These are phyloP conservation scores for Akebia trifoliata DNA, from an alignment of 164 flowering plant genomes.

Conservation along the genomic window DNA sequence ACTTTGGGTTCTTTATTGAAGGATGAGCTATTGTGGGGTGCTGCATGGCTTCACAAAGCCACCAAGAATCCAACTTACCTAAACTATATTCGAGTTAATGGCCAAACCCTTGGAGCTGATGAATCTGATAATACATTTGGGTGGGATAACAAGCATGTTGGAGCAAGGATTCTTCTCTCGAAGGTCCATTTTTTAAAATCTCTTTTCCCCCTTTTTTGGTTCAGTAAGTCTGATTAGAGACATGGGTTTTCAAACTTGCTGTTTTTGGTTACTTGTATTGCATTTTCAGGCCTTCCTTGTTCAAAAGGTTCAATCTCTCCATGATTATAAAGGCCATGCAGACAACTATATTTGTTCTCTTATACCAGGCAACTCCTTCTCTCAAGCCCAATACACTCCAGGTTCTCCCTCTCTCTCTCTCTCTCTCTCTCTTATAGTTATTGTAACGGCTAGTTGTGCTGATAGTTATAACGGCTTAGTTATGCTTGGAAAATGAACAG, in stretches of 20 bases:
- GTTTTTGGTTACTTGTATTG: background rate
- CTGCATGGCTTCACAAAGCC: constrained; percentile 91
- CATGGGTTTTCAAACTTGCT: background rate
- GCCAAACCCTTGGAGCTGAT: constrained; percentile 75
- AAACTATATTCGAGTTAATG: constrained; percentile 73
- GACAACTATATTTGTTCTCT: constrained; percentile 78
- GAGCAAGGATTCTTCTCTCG: constrained; percentile 83
- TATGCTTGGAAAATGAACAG: constrained; percentile 25
- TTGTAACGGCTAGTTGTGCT: constrained; percentile 5
- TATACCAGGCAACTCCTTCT: constrained; percentile 57
- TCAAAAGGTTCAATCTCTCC: constrained; percentile 61
- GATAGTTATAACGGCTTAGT: constrained; percentile 29
- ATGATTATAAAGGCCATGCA: constrained; percentile 81
- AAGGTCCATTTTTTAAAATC: constrained; percentile 45
- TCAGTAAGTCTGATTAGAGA: background rate
- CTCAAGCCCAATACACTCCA: constrained; percentile 68
- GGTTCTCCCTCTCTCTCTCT: constrained; percentile 30
- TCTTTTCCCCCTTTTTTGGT: background rate
- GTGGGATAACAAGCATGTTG: constrained; percentile 97
- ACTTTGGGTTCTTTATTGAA: constrained; percentile 10
- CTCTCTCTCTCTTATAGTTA: constrained; percentile 4
- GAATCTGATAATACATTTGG: constrained; percentile 77
- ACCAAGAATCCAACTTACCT: constrained; percentile 63
- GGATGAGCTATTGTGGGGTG: constrained; percentile 97
- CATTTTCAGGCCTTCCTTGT: constrained; percentile 74